Conservation (phyloP, 345 rosid genomes). For the Boechera divaricarpa region DNA sequence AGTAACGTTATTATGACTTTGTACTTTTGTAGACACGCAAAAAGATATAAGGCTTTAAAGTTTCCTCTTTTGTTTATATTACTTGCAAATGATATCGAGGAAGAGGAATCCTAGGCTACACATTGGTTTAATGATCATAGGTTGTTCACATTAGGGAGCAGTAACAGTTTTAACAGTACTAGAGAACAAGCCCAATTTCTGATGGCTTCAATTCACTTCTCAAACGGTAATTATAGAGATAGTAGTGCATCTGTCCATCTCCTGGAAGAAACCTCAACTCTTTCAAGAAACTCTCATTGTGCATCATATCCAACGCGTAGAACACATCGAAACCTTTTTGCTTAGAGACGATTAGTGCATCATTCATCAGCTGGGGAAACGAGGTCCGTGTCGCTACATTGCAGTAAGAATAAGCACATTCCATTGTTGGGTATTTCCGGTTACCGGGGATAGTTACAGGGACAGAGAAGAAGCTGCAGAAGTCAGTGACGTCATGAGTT, state of each 20-base stretch:
- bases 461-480: constrained; percentile 47
- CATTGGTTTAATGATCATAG: not conserved
- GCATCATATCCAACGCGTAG: constrained; percentile 74
- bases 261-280: constrained; percentile 79
- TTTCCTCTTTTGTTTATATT: not conserved
- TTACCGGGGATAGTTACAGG: not conserved
- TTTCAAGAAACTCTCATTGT: constrained; percentile 68
- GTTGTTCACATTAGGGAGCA: not conserved
- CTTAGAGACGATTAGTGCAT: constrained; percentile 67
- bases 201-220: constrained; percentile 53
- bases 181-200: constrained; percentile 72
- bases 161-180: constrained; percentile 37
- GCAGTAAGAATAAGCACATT: constrained; percentile 56
- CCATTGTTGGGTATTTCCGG: not conserved
- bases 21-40: not conserved
- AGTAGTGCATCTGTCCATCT: constrained; percentile 63
- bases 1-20: too few species aligned
- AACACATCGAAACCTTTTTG: constrained; percentile 74
- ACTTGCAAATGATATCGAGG: not conserved
- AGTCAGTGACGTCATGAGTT: constrained; percentile 68
- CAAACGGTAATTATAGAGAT: constrained; percentile 68
- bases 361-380: constrained; percentile 78
- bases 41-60: not conserved
- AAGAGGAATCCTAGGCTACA: not conserved
- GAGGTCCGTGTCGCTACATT: constrained; percentile 72